Conservation (phyloP, 768 basidiomycete genomes). For the Termitomyces sp. region DNA sequence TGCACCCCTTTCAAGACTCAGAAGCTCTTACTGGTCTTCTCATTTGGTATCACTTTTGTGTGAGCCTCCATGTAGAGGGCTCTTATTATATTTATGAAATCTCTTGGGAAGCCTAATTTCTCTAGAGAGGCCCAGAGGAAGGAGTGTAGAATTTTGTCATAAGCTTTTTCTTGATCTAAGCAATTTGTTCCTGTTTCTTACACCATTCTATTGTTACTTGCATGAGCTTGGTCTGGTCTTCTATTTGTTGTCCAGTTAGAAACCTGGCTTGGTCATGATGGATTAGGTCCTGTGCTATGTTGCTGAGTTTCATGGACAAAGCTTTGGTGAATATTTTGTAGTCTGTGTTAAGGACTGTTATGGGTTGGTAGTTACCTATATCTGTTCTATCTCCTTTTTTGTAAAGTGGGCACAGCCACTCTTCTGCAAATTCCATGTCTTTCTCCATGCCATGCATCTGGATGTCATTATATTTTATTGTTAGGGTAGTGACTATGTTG, state of each 20-base stretch:
- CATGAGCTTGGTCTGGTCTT: too few relatives aligned
- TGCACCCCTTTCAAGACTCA: constrained; percentile 4
- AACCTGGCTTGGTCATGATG: constrained; percentile 5
- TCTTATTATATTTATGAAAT: too few relatives aligned
- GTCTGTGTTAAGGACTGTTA: too few relatives aligned
- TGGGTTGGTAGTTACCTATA: too few relatives aligned
- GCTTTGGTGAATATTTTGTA: constrained; percentile 3
- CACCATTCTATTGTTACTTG: background rate
- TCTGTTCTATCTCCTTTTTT: too few relatives aligned
- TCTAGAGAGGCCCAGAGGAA: constrained; percentile 1
- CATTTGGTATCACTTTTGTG: constrained; percentile 5
- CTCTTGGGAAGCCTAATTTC: background rate
- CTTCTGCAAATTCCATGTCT: background rate
- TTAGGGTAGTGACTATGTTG: background rate
- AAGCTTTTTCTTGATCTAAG: background rate
- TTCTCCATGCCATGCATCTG: background rate
- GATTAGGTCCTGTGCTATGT: background rate
- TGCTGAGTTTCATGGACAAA: background rate
- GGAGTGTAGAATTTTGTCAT: background rate
- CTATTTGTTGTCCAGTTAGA: background rate
- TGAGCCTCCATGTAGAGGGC: constrained; percentile 4
- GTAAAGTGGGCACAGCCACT: too few relatives aligned
- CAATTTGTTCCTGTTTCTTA: background rate
- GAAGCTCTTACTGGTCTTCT: constrained; percentile 1
- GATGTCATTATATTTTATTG: background rate